Percentiles rank a stretch among this genome's conserved stretches.
phyloP scores from a whole-genome alignment of 345 rosid genomes.

The Syzygium jambos region DNA sequence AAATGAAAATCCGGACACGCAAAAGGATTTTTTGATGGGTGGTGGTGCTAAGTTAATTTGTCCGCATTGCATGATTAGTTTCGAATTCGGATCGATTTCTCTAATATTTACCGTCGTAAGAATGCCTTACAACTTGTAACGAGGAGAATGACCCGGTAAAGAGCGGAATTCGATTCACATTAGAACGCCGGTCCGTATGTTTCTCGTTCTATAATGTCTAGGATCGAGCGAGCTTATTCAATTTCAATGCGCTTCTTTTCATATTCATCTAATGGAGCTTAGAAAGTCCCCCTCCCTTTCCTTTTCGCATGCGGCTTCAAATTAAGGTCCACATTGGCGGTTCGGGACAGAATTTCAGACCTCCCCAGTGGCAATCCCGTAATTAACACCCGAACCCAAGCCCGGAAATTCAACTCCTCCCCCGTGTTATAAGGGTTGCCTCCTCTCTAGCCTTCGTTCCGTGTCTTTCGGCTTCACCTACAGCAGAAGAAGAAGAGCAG shows the following conservation, averaged over 20 bases:
- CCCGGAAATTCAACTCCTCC: not conserved
- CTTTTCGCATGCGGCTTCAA: not conserved
- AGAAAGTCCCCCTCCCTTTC: not conserved
- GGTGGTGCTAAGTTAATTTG: not conserved
- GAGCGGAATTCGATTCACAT: not conserved
- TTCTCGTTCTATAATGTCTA: not conserved
- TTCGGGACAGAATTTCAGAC: not conserved
- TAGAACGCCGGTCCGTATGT: rapidly evolving
- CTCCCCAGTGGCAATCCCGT: not conserved
- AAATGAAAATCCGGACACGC: rapidly evolving
- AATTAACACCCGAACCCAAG: not conserved
- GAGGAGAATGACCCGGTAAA: not conserved
- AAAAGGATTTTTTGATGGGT: not conserved
- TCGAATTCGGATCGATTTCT: not conserved
- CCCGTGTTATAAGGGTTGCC: not conserved
- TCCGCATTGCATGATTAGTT: not conserved
- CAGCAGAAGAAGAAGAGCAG: not conserved
- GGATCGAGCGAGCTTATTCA: not conserved
- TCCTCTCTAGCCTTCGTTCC: not conserved
- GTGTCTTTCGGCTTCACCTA: not conserved
- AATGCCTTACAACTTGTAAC: not conserved
- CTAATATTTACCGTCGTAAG: not conserved
- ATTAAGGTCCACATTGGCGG: not conserved
- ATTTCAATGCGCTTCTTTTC: not conserved
- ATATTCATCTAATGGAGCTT: not conserved